Evolutionary conservation across 2,329 filamentous ascomycete genomes (phyloP), one percentile per base, ranked within the genome.

Genomic region (Neonectria coccinea): DNA sequence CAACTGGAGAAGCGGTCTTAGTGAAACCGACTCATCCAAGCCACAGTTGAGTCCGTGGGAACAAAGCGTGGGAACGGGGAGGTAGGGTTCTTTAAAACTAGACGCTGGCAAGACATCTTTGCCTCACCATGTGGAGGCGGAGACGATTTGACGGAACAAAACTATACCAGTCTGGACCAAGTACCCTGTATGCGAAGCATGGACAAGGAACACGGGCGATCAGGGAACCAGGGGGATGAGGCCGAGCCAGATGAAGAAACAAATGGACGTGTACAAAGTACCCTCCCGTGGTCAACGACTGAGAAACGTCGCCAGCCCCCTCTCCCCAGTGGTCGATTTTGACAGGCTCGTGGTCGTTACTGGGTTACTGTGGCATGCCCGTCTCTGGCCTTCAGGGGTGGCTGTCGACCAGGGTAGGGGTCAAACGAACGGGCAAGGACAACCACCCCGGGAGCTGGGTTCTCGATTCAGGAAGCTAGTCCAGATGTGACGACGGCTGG

Each of bases 101-200:
- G 62, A 67, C 59, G 61, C 50, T 65, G 42, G 50, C 50, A 20
- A 33, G 66, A 68, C 29, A 63, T 65, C 64, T 64, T 63, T 66
- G 57, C 70, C 69, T 70, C 42, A 51, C 61, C 65, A 67, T 70
- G 73, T 68, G 71, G 70, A 76, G 72, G 70, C 68, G 68, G 73
- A 73, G 72, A 74, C 72, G 68, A 68, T 68, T 70, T 70, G 72
- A 74, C 64, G 71, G 69, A 63, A 72, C 67, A 64, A 65, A 53
- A 53, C 74, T 74, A 75, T 69, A 56, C 73, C 72, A 63, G 62
- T 70, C 73, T 63, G 59, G 67, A 70, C 67, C 66, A 72, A 66
- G 72, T 61, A 70, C 67, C 66, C 71, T 65, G 72, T 64, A 73
- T 75, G 73, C 73, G 73, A 74, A 73, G 72, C 65, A 72, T 74